phyloP scores from a whole-genome alignment of 352 stramenopile species.

The Phytopythium boreale region DNA sequence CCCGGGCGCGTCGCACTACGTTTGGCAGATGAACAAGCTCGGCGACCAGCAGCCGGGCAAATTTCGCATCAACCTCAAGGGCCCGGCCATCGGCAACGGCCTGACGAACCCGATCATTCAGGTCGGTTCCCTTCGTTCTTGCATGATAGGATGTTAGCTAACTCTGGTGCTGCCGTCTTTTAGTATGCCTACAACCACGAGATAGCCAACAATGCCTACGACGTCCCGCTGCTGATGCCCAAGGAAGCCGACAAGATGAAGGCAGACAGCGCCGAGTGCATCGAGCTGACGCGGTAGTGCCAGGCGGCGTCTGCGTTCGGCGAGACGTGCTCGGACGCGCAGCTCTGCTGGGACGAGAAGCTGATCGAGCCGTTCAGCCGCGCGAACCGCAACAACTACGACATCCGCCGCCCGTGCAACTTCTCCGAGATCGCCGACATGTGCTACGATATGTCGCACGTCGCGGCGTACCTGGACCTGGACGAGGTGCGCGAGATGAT shows the following conservation, averaged over 20 bases:
- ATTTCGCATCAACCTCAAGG: conserved; percentile 39
- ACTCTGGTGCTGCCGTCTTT: background rate
- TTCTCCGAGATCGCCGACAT: conserved; percentile 19
- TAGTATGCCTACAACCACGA: conserved; percentile 34
- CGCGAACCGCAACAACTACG: conserved; percentile 29
- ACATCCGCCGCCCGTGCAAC: conserved; percentile 26
- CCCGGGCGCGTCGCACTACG: conserved; percentile 33
- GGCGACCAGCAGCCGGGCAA: conserved; percentile 1
- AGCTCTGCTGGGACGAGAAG: conserved; percentile 24
- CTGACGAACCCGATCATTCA: conserved; percentile 40
- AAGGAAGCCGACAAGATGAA: conserved; percentile 2
- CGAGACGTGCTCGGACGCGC: conserved; percentile 13
- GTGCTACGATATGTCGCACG: conserved; percentile 47
- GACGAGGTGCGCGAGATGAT: conserved; percentile 34
- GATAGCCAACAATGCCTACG: conserved; percentile 50
- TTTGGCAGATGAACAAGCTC: conserved; percentile 29
- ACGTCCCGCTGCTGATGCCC: conserved; percentile 28
- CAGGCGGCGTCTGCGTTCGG: background rate
- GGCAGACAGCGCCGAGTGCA: conserved; percentile 7
- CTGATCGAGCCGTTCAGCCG: conserved; percentile 27
- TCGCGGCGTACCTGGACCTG: conserved; percentile 55
- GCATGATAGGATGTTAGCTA: background rate
- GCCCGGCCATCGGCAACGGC: conserved; percentile 52
- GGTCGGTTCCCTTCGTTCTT: conserved; percentile 5
- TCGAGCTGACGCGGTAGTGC: conserved; percentile 13